Evolutionary conservation across 257 asterid species (phyloP).

Genomic region (Solanum appendiculatum): DNA sequence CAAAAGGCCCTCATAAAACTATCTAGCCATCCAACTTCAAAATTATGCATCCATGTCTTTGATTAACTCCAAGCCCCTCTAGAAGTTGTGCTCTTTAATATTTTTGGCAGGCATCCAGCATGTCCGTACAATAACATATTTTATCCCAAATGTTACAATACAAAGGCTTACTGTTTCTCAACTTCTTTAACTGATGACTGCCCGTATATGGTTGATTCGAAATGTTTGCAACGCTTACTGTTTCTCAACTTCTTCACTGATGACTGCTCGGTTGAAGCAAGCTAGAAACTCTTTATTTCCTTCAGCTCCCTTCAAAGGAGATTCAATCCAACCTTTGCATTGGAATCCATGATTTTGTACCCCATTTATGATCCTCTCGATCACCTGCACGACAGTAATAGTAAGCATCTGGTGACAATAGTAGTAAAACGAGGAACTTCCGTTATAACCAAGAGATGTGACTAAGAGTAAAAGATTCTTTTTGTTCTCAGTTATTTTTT

Average conservation of each 20-base stretch:
- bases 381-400: conserved; percentile 35
- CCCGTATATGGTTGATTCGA: background rate
- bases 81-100: background rate
- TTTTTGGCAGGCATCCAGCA: background rate
- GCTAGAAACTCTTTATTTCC: conserved; percentile 91
- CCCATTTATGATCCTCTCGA: conserved; percentile 66
- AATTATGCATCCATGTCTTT: background rate
- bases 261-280: conserved; percentile 34
- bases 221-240: background rate
- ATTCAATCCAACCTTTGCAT: conserved; percentile 90
- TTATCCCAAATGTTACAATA: background rate
- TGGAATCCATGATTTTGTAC: conserved; percentile 62
- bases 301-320: conserved; percentile 93
- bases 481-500: background rate
- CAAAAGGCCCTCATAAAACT: background rate
- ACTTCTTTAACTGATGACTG: background rate
- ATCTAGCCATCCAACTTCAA: background rate
- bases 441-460: background rate
- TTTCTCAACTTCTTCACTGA: background rate
- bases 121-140: background rate
- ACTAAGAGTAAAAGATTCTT: background rate
- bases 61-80: background rate
- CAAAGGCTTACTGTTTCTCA: background rate
- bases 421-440: background rate
- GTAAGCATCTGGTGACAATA: background rate